phyloP scores from a whole-genome alignment of 1,284 basidiomycete genomes.

The Ceratobasidium sp. region DNA sequence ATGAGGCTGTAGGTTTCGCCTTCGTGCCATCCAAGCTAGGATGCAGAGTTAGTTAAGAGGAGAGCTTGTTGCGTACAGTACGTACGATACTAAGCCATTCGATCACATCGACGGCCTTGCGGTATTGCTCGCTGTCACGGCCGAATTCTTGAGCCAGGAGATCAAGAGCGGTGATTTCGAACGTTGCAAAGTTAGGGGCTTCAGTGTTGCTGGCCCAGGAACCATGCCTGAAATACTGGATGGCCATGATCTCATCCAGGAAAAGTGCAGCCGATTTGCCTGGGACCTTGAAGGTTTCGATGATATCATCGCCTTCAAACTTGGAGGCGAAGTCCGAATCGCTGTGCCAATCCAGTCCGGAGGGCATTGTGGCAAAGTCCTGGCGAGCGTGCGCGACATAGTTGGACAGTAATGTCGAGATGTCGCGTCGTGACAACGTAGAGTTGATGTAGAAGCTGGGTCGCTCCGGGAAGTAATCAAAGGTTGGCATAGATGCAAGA shows the following conservation, averaged over 20 bases:
- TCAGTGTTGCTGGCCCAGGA: slow-evolving; percentile 7
- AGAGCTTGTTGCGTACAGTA: slow-evolving; percentile 43
- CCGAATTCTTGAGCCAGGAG: slow-evolving; percentile 58
- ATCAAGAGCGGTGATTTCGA: slow-evolving; percentile 62
- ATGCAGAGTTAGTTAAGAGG: not conserved
- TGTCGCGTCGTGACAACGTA: slow-evolving; percentile 28
- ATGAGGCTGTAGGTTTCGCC: slow-evolving; percentile 37
- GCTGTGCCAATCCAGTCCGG: slow-evolving; percentile 16
- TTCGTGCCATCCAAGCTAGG: slow-evolving; percentile 25
- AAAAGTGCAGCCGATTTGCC: slow-evolving; percentile 54
- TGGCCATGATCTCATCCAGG: slow-evolving; percentile 54
- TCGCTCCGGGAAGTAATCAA: slow-evolving; percentile 14
- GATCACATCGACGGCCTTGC: slow-evolving; percentile 56
- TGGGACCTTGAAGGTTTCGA: slow-evolving; percentile 54
- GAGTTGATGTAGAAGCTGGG: slow-evolving; percentile 36
- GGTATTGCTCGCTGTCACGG: slow-evolving; percentile 61
- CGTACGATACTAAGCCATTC: slow-evolving; percentile 50
- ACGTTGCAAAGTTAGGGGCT: slow-evolving; percentile 60
- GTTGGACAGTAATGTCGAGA: slow-evolving; percentile 18
- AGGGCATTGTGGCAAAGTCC: slow-evolving; percentile 24
- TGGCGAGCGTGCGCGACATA: slow-evolving; percentile 25
- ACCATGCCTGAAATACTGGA: slow-evolving; percentile 50
- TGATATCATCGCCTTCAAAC: slow-evolving; percentile 46
- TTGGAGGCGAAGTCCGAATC: slow-evolving; percentile 44
- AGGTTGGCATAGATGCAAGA: slow-evolving; percentile 10